Base-by-base conservation (phyloP, 2,329 filamentous ascomycete species). In the Trichoderma sp. region DNA sequence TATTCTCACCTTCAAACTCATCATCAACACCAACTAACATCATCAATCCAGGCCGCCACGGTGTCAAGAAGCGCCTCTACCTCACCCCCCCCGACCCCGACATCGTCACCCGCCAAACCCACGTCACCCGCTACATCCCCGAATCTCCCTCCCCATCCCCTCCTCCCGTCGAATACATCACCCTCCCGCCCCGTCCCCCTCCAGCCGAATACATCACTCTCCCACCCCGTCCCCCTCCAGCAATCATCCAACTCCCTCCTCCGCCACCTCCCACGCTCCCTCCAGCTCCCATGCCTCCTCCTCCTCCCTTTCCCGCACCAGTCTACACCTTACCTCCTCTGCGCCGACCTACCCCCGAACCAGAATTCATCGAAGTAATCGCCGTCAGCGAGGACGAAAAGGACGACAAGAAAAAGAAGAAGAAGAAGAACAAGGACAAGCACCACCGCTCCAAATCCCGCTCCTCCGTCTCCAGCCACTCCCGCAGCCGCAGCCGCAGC, bases 31-130 rank as follows among this genome's bases (percentile, higher is more conserved):
- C 36, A 39, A 39, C 36, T 39, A 39, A 39, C 36, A 39, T 39
- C 36, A 39, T 8, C 20, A 8, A 13, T 28, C 12, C 39, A 68
- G 66, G 66, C 55, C 67, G 53, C 36, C 67, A 39, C 28, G 32
- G 39, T 30, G 66, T 72, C 73, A 84, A 84, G 77, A 84, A 83
- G 77, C 81, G 81, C 71, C 78, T 84, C 75, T 84, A 84, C 72
- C 80, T 84, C 53, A 77, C 80, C 53, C 55, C 82, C 82, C 8
- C 83, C 8, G 80, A 79, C 65, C 80, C 80, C 57, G 83, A 83
- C 74, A 77, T 81, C 70, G 76, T 79, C 73, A 77, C 78, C 59
- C 76, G 81, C 68, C 80, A 79, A 55, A 79, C 76, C 55, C 79
- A 78, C 72, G 75, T 82, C 76, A 84, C 82, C 7, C 81, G 79